Evolutionary conservation across 2,329 filamentous ascomycete species (phyloP), one percentile per base, ranked within the genome.

Genomic region (Aspergillus oerlinghausenensis): DNA sequence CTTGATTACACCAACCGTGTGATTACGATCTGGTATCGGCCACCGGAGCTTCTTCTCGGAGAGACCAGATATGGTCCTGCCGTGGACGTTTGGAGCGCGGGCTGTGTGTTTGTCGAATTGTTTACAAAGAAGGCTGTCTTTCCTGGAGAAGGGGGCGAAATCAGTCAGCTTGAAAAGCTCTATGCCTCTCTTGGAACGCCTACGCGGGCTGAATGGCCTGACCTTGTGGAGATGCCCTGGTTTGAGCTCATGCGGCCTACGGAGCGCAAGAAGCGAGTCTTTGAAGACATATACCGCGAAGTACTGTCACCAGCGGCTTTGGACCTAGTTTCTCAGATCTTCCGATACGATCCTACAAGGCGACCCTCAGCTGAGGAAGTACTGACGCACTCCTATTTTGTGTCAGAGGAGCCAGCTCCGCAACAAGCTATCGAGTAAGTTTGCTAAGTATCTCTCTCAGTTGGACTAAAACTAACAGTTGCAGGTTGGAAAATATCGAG

Each of bases 1-100:
- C 83, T 96, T 49, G 93, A 99, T 72, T 99, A 99, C 73, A 99
- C 94, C 1, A 99, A 99, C 70, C 89, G 94, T 38, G 95, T 99
- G 65, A 96, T 99, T 70, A 99, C 94, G 2, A 97, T 99, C 63
- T 99, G 95, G 95, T 97, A 97, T 72, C 85, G 92, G 3, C 90
- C 91, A 0, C 92, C 92, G 0, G 92, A 97, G 71, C 81, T 97
- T n/a, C 79, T 96, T 0, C 82, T 96, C 1, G 92, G 92, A 6
- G 92, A 96, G 73, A 96, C 92, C 4, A 86, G 90, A 65, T 97
- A 97, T 70, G 91, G 89, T 4, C 89, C 90, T 0, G 90, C 90
- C 2, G 91, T 96, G 14, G 92, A 97, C 69, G 89, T 99, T 38
- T 99, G 94, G 94, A 96, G 92, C 68, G 94, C 94, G 1, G 94